Base-by-base conservation (phyloP, 768 basidiomycete species). In the Russula foetens region DNA sequence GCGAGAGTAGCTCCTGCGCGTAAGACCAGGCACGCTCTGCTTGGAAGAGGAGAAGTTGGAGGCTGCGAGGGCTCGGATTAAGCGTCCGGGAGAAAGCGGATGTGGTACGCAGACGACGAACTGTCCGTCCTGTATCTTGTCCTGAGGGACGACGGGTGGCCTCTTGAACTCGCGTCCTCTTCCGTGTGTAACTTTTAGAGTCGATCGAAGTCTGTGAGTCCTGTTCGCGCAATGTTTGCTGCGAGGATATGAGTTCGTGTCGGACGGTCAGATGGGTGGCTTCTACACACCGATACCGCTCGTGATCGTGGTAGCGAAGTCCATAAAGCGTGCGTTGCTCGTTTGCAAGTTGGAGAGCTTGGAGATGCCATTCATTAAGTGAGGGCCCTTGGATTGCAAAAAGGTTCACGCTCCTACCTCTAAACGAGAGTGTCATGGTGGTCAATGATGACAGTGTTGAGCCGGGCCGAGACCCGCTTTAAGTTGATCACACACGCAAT, bases 201-300 rank as follows among this genome's bases (percentile, higher is more conserved):
- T 79, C 29, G 90, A 91, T 63, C 94, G 84, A 43, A 97, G 77
- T 51, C 91, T 85, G 73, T 94, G 92, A 0, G 94, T 88, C 68
- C 90, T 84, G 71, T 93, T 92, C 7, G 88, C 84, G 70, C 93
- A 96, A 68, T 98, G 94, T 67, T 92, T 92, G 67, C 94, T 92
- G 72, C 8, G 28, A n/a, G 53, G 8, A 38, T 23, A n/a, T 39
- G 51, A 39, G 24, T 31, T 3, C 11, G 4, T 29, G 7, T 15
- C 8, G 26, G 35, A 58, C 8, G 56, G 23, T 43, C 53, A 39
- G 39, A 14, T 14, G 9, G 17, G 11, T 26, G 5, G 19, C 14
- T 19, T 21, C 14, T 44, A 48, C 78, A 51, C 56, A 90, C 91
- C 88, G 80, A 75, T 98, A 98, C 53, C 94, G 84, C 55, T 79